Evolutionary conservation across 2,329 filamentous ascomycete species (phyloP).

Genomic region (Hyphodiscus sp.): DNA sequence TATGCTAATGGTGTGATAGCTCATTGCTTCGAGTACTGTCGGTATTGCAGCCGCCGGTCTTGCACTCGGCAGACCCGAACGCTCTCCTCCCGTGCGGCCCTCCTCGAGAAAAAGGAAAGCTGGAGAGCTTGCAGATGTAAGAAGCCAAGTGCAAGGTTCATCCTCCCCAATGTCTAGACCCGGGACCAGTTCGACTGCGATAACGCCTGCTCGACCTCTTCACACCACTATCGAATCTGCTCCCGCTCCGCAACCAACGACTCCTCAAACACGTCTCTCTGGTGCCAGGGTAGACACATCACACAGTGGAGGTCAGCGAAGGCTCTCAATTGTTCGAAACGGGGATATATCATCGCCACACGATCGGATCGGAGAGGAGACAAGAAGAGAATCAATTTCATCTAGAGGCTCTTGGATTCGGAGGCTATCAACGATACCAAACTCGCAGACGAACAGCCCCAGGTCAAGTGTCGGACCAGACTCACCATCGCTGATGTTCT

Average conservation of each 20-base stretch:
- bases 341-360: slow-evolving; percentile 19
- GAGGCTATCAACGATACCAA: slow-evolving; percentile 59
- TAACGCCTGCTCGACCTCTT: slow-evolving; percentile 17
- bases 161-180: slow-evolving; percentile 24
- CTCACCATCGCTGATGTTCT: slow-evolving; percentile 58
- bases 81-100: slow-evolving; percentile 19
- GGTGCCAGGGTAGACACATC: slow-evolving; percentile 18
- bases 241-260: slow-evolving; percentile 13
- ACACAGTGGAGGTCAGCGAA: slow-evolving; percentile 17
- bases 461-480: slow-evolving; percentile 60
- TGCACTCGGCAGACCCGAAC: slow-evolving; percentile 28
- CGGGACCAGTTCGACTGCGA: slow-evolving; percentile 24
- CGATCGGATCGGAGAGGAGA: slow-evolving; percentile 18
- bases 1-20: slow-evolving; percentile 22
- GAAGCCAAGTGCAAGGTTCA: slow-evolving; percentile 16
- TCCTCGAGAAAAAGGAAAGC: slow-evolving; percentile 27
- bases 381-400: slow-evolving; percentile 47
- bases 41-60: slow-evolving; percentile 30
- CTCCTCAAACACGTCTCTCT: slow-evolving; percentile 10
- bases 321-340: slow-evolving; percentile 19
- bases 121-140: slow-evolving; percentile 17
- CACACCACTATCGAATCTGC: slow-evolving; percentile 11
- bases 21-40: slow-evolving; percentile 32
- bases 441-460: slow-evolving; percentile 57
- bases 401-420: slow-evolving; percentile 67